Evolutionary conservation across 257 asterid genomes (phyloP).

Genomic region (Nicotiana obtusifolia): DNA sequence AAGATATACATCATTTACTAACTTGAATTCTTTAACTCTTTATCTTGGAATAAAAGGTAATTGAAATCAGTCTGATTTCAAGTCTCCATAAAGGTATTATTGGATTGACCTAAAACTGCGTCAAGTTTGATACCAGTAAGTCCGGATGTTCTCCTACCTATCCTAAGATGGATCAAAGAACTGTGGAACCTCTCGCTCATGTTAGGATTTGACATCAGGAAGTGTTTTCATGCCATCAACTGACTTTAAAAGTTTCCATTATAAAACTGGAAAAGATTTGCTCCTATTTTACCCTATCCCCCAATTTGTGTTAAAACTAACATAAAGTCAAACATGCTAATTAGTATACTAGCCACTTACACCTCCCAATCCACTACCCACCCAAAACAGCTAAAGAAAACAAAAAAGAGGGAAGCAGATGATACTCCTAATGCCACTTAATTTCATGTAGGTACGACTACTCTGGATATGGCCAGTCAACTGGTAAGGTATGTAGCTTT

Average conservation of each 20-base stretch:
- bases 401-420: background rate
- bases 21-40: background rate
- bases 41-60: too few species aligned
- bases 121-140: background rate
- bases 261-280: background rate
- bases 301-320: background rate
- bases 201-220: background rate
- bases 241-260: background rate
- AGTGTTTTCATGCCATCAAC: background rate
- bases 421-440: conserved; percentile 17
- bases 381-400: background rate
- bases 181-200: background rate
- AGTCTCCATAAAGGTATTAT: background rate
- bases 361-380: background rate
- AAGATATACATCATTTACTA: background rate
- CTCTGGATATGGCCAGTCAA: conserved; percentile 91
- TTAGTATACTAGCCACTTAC: background rate
- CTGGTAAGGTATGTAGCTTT: conserved; percentile 66
- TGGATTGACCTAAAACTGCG: background rate
- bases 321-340: background rate
- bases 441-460: conserved; percentile 71
- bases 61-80: background rate
- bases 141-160: background rate
- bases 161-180: background rate
- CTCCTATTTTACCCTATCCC: background rate